Evolutionary conservation across 106 monocot genomes (phyloP).

Genomic region (Platanthera guangdongensis): DNA sequence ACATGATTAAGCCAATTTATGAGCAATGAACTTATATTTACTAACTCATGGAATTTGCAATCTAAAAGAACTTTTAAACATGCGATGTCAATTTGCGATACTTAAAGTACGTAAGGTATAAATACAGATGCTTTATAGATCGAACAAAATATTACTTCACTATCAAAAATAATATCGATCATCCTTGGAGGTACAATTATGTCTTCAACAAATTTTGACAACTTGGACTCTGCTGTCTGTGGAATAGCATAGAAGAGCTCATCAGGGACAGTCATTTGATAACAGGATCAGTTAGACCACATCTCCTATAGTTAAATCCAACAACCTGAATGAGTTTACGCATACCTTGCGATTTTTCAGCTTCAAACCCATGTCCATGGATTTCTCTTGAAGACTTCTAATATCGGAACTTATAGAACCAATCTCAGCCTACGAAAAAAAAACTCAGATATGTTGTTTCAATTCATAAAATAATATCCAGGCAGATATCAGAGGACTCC

Average conservation of each 20-base stretch:
- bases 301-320: neutral
- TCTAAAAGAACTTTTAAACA: neutral
- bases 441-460: slow-evolving; percentile 6
- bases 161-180: slow-evolving; percentile 87
- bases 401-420: slow-evolving; percentile 99
- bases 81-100: neutral
- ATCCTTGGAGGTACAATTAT: slow-evolving; percentile 94
- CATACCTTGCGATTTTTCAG: slow-evolving; percentile 93
- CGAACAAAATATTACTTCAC: slow-evolving; percentile 50
- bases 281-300: neutral
- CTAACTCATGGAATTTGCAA: neutral
- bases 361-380: slow-evolving; percentile 98
- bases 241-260: neutral
- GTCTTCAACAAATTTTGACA: slow-evolving; percentile 96
- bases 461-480: neutral
- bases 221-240: slow-evolving; percentile 82
- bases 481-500: neutral
- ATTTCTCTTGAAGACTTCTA: slow-evolving; percentile 94
- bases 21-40: neutral
- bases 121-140: neutral
- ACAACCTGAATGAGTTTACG: neutral
- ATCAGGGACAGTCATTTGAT: neutral
- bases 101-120: neutral
- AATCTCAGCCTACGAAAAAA: slow-evolving; percentile 75
- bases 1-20: neutral